A percentile compares a stretch with the other conserved stretches of the same genome.
Evolutionary conservation across 2,329 filamentous ascomycete genomes (phyloP).

Genomic region (Hirsutella thompsonii): DNA sequence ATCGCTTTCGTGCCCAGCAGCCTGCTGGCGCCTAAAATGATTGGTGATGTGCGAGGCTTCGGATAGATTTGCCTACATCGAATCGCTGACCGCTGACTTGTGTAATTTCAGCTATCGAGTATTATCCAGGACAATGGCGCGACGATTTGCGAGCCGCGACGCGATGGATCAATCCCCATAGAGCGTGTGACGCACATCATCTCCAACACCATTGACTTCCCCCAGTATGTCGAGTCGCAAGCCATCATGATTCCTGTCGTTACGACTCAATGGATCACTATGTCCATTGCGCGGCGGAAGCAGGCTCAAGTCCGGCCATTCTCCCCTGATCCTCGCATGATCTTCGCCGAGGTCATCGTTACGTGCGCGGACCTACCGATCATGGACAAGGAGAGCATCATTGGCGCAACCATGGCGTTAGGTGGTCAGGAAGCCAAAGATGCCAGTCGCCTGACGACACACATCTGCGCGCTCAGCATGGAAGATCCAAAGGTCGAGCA

Average conservation of each 20-base stretch:
- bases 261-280: conserved; percentile 66
- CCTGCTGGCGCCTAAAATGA: conserved; percentile 23
- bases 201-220: conserved; percentile 75
- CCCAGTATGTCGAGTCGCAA: conserved; percentile 64
- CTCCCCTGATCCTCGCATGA: conserved; percentile 81
- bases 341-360: conserved; percentile 75
- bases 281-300: conserved; percentile 56
- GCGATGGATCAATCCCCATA: conserved; percentile 35
- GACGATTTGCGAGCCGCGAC: conserved; percentile 30
- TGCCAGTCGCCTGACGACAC: conserved; percentile 65
- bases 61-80: too few relatives aligned
- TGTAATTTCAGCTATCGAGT: conserved; percentile 22
- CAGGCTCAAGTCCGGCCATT: conserved; percentile 69
- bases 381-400: conserved; percentile 83
- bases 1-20: conserved; percentile 33
- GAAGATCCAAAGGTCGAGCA: conserved; percentile 59
- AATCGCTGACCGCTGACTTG: conserved; percentile 4
- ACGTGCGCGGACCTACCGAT: conserved; percentile 74
- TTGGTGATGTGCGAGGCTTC: conserved; percentile 32
- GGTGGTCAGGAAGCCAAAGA: conserved; percentile 69
- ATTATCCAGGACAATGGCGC: conserved; percentile 37
- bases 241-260: conserved; percentile 76
- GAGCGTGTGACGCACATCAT: conserved; percentile 41
- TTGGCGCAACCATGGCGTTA: conserved; percentile 77
- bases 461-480: conserved; percentile 71